Conservation (phyloP, 2,329 filamentous ascomycete genomes). For the Fusarium illudens region DNA sequence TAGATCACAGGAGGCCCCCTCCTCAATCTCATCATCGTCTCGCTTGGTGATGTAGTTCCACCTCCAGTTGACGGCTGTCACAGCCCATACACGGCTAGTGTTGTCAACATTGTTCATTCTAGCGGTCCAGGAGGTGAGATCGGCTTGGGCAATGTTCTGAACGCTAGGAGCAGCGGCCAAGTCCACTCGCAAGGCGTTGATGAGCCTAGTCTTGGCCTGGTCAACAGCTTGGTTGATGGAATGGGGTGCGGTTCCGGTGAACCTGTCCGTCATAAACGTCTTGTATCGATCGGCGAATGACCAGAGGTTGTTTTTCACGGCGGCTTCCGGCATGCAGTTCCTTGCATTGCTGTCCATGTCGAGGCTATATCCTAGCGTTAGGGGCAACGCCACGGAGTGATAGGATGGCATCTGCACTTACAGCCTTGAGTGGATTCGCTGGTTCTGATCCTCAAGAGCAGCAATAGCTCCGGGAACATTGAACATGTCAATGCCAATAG, state of each 20-base stretch:
- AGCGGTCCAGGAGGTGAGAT: no score
- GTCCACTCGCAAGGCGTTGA: not conserved
- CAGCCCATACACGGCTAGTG: not conserved
- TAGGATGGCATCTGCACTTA: no score
- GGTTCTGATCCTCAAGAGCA: not conserved
- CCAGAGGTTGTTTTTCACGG: constrained; percentile 1
- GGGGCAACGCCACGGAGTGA: no score
- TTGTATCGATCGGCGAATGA: constrained; percentile 18
- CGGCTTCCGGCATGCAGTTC: not conserved
- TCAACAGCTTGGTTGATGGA: constrained; percentile 9
- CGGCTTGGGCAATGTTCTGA: rapidly evolving
- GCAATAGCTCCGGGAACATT: not conserved
- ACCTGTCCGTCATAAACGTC: not conserved
- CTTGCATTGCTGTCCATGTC: not conserved
- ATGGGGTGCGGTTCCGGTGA: not conserved
- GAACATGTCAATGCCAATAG: not conserved
- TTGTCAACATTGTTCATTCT: no score
- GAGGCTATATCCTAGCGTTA: not conserved
- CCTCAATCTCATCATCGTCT: constrained; percentile 1
- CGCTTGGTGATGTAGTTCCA: not conserved
- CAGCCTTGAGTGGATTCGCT: not conserved
- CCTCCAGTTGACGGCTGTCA: not conserved
- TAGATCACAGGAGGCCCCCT: not conserved
- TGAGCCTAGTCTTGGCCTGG: not conserved
- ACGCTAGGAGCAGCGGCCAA: not conserved